Percentiles rank a stretch among this genome's conserved stretches.
Evolutionary conservation across 768 basidiomycete species (phyloP).

Genomic region (Tulasnella calospora): DNA sequence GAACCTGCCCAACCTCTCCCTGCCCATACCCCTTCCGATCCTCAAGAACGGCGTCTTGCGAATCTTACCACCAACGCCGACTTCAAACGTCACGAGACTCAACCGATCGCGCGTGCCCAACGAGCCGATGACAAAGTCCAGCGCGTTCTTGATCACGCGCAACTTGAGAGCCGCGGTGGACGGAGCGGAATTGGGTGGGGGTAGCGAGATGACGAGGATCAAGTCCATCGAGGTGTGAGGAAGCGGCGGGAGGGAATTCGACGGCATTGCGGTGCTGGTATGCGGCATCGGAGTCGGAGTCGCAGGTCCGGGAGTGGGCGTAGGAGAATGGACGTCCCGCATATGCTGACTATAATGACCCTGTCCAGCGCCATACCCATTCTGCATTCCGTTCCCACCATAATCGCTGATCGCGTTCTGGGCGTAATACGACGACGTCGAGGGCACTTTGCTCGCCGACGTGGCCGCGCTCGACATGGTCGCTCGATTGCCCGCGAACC

Average conservation of each 20-base stretch:
- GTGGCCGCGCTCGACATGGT: constrained; percentile 17
- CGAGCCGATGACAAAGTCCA: constrained; percentile 80
- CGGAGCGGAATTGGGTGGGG: constrained; percentile 62
- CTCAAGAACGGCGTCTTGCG: constrained; percentile 91
- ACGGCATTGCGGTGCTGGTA: constrained; percentile 60
- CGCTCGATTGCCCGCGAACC: constrained; percentile 1
- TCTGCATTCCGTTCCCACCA: not conserved
- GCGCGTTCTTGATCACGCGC: constrained; percentile 79
- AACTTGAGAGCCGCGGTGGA: constrained; percentile 81
- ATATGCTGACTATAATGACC: not conserved
- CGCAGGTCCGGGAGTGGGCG: not conserved
- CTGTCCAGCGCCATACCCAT: not conserved
- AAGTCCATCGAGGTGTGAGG: constrained; percentile 87
- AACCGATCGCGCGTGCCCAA: constrained; percentile 74
- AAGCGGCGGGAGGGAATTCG: constrained; percentile 74
- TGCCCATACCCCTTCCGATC: constrained; percentile 62
- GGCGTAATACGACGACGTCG: constrained; percentile 18
- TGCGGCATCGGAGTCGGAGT: constrained; percentile 58
- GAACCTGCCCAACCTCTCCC: constrained; percentile 66
- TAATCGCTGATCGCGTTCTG: constrained; percentile 1
- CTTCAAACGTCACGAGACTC: constrained; percentile 88
- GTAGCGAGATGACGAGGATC: constrained; percentile 85
- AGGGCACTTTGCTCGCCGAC: not conserved
- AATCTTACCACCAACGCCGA: constrained; percentile 73
- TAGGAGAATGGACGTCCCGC: not conserved